phyloP scores from a whole-genome alignment of 176 grass and related monocot genomes.

The Aegilops umbellulata region DNA sequence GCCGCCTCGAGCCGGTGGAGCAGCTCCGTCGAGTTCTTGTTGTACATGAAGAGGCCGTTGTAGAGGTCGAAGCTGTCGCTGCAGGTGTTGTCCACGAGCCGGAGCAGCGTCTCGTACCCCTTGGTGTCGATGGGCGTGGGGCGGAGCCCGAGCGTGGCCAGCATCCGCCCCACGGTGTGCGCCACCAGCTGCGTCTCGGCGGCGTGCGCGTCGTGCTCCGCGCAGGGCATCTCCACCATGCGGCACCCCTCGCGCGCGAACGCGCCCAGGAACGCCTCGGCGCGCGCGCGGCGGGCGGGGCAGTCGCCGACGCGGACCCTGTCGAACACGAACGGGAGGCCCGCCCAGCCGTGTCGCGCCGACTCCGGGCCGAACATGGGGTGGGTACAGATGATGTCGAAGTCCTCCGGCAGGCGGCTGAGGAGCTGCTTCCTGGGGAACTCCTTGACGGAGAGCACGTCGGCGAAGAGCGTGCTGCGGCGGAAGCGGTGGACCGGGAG shows the following conservation, averaged over 20 bases:
- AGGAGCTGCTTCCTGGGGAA: constrained; percentile 72
- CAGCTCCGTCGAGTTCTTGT: constrained; percentile 74
- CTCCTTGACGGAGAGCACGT: constrained; percentile 92
- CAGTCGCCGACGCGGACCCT: constrained; percentile 52
- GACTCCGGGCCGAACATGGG: constrained; percentile 94
- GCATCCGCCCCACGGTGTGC: constrained; percentile 66
- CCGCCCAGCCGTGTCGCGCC: constrained; percentile 50
- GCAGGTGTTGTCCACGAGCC: constrained; percentile 81
- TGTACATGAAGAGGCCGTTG: constrained; percentile 94
- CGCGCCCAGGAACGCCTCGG: constrained; percentile 47
- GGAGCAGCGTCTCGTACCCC: constrained; percentile 71
- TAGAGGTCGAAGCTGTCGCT: constrained; percentile 92
- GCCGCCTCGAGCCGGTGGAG: constrained; percentile 66
- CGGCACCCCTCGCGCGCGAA: constrained; percentile 69
- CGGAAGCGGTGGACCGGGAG: constrained; percentile 78
- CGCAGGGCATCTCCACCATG: constrained; percentile 78
- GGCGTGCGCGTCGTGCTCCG: constrained; percentile 60
- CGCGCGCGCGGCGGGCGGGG: constrained; percentile 37
- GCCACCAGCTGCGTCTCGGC: constrained; percentile 83
- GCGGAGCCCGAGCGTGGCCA: constrained; percentile 43
- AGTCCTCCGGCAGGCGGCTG: constrained; percentile 33
- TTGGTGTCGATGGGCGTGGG: constrained; percentile 48
- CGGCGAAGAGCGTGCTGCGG: constrained; percentile 74
- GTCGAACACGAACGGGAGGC: constrained; percentile 65
- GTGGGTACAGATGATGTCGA: constrained; percentile 84